A percentile compares a stretch with the other conserved stretches of the same genome.
Conservation (phyloP, 495 filamentous ascomycete genomes). For the Tuber borchii region DNA sequence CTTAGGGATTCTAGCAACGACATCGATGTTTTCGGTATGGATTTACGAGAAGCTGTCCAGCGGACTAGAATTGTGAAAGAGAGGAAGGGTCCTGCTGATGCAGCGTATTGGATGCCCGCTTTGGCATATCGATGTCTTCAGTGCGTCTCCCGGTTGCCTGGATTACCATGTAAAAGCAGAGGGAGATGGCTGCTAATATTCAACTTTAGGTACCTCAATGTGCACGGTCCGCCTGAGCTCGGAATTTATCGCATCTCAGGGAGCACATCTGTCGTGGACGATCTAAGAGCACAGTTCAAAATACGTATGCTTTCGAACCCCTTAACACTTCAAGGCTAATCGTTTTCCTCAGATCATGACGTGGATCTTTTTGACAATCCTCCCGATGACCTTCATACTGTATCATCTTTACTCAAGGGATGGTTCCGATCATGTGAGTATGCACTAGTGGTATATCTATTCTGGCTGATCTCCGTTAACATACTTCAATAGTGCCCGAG, state of each 20-base stretch:
- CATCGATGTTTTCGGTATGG: slow-evolving; percentile 42
- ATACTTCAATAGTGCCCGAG: slow-evolving; percentile 26
- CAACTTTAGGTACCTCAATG: slow-evolving; percentile 38
- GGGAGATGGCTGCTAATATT: slow-evolving; percentile 13
- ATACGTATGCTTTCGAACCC: slow-evolving; percentile 31
- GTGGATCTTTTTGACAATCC: slow-evolving; percentile 42
- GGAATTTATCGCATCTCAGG: slow-evolving; percentile 42
- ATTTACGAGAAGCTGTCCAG: slow-evolving; percentile 37
- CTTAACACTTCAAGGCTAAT: slow-evolving; percentile 8
- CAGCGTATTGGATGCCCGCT: slow-evolving; percentile 41
- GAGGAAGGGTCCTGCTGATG: slow-evolving; percentile 37
- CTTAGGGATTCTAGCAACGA: slow-evolving; percentile 39
- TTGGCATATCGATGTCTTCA: slow-evolving; percentile 42
- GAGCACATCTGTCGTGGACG: slow-evolving; percentile 41
- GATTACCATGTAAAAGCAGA: slow-evolving; percentile 4
- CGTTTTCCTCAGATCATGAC: slow-evolving; percentile 27
- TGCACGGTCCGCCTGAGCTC: slow-evolving; percentile 39
- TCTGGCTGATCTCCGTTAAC: background rate
- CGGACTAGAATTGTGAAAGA: slow-evolving; percentile 38
- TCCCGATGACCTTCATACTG: slow-evolving; percentile 41
- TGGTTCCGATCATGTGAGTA: slow-evolving; percentile 40
- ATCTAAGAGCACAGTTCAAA: slow-evolving; percentile 39
- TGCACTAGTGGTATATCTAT: background rate
- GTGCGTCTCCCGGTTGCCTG: slow-evolving; percentile 25
- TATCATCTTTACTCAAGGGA: slow-evolving; percentile 40